Evolutionary conservation across 495 filamentous ascomycete genomes (phyloP), one percentile per base, ranked within the genome.

Genomic region (Niebla homalea): DNA sequence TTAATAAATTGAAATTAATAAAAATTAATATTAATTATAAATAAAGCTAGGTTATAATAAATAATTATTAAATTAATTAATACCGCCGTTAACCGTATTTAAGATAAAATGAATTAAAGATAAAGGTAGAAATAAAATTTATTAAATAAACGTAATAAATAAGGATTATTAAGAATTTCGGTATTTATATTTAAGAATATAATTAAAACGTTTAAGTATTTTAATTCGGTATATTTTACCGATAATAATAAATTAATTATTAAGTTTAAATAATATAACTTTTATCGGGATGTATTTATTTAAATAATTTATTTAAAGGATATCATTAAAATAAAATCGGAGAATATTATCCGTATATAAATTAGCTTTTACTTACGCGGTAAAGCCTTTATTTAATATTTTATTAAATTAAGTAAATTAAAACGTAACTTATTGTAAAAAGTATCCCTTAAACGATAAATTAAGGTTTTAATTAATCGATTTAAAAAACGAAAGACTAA

Each of bases 301-400:
- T 25, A 46, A 46, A 52, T 32, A 8, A 48, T 48, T 32, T n/a
- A n/a, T n/a, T n/a, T n/a, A n/a, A n/a, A n/a, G n/a, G n/a, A 46
- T 46, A 52, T 36, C 14, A 36, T 47, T 32, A 23, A 48, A 26
- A 52, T 46, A 46, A 25, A 12, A 46, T 19, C 23, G 8, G 18
- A 7, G n/a, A 29, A 46, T 25, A 25, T 46, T 46, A 10, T 46
- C 5, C 12, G 36, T 32, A 20, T 40, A 48, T 48, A 48, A 29
- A 32, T 46, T 35, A 32, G 47, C 47, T 48, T 46, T 46, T 5
- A 12, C 12, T 26, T 46, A 18, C 18, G 32, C 32, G 32, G 23
- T 25, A 21, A 46, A 46, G 7, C 26, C 22, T 26, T 19, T 35
- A n/a, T 32, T 52, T 29, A 48, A 48, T 46, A 46, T 19, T 26